Conservation (phyloP, 176 grass and related monocot species). For the bread wheat (Triticum aestivum) region DNA sequence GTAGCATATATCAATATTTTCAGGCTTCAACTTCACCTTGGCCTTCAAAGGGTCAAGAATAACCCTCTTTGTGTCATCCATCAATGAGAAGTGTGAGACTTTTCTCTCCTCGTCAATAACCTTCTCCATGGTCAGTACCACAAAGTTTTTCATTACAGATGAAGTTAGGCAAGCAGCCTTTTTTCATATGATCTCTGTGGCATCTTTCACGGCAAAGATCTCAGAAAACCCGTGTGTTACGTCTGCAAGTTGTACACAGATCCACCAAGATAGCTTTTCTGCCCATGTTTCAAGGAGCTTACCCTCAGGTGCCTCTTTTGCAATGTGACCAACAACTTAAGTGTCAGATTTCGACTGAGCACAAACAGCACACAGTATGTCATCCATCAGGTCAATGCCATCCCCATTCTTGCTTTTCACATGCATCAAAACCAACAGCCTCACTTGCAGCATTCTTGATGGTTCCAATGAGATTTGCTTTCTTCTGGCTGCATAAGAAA, state of each 20-base stretch:
- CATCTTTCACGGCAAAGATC: no score
- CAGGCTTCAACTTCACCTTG: constrained; percentile 78
- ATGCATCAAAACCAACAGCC: constrained; percentile 66
- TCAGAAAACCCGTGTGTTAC: no score
- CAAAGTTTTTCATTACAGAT: constrained; percentile 80
- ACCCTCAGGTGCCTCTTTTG: neutral
- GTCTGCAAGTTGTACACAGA: no score
- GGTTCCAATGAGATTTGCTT: constrained; percentile 59
- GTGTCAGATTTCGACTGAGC: constrained; percentile 55
- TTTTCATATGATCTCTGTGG: neutral
- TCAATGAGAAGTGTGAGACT: constrained; percentile 69
- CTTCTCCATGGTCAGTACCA: constrained; percentile 85
- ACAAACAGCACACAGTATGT: constrained; percentile 46
- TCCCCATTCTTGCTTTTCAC: constrained; percentile 75
- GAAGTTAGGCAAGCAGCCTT: constrained; percentile 80
- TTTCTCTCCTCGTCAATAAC: constrained; percentile 88
- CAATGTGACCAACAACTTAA: constrained; percentile 66
- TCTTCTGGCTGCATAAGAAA: constrained; percentile 58
- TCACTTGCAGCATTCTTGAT: constrained; percentile 38
- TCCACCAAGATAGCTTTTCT: no score
- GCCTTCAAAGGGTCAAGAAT: constrained; percentile 80
- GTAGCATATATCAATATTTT: constrained; percentile 96
- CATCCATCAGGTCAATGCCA: constrained; percentile 69
- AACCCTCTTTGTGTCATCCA: constrained; percentile 81
- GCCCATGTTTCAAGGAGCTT: no score